Conservation (phyloP, 2,329 filamentous ascomycete genomes). For the Trichophyton rubrum region DNA sequence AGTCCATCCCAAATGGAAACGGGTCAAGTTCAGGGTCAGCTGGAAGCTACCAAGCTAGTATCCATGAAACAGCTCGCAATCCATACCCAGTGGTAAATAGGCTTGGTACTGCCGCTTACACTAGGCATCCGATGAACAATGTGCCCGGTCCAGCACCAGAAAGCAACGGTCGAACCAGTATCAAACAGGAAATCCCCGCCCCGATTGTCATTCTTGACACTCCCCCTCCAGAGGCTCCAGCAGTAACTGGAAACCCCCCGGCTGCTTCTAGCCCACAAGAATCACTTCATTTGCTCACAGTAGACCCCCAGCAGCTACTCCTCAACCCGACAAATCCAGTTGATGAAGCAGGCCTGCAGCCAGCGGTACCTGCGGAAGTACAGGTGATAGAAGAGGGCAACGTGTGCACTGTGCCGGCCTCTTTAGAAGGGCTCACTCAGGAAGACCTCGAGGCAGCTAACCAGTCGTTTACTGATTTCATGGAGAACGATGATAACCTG, state of each 20-base stretch:
- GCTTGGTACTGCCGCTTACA: neutral
- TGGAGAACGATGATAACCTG: neutral
- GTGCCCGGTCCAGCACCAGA: no score
- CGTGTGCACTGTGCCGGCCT: neutral
- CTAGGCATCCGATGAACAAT: neutral
- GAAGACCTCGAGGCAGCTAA: neutral
- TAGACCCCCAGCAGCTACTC: neutral
- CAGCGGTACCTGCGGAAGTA: neutral
- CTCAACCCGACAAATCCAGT: neutral
- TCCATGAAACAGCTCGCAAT: neutral
- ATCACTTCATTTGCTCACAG: neutral
- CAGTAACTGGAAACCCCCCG: neutral
- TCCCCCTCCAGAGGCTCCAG: neutral
- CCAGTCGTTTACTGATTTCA: neutral
- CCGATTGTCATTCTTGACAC: neutral
- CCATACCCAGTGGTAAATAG: neutral
- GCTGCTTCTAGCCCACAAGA: neutral
- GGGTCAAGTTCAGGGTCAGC: neutral
- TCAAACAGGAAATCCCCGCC: neutral
- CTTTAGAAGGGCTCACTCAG: neutral
- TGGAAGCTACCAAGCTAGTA: neutral
- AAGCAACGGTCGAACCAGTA: neutral
- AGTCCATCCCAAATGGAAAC: neutral
- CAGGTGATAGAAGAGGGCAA: neutral
- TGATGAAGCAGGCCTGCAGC: neutral